Evolutionary conservation across 805 yeast species (phyloP).

Genomic region (Hanseniaspora clermontiae): DNA sequence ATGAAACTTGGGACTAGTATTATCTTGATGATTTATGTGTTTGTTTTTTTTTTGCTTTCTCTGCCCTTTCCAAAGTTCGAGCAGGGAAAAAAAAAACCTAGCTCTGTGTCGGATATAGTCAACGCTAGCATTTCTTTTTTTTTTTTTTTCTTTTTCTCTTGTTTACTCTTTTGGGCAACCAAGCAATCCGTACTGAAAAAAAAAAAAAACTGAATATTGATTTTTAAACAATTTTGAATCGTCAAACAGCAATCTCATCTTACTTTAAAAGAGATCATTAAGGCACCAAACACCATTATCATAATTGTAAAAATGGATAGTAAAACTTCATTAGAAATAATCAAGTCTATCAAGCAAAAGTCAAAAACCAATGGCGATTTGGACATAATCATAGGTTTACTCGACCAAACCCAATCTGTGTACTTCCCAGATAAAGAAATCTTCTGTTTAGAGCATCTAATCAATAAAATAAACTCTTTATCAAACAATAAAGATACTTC

Average conservation of each 20-base stretch:
- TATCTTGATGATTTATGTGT: not conserved
- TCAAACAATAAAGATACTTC: slow-evolving; percentile 28
- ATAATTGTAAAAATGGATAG: not conserved
- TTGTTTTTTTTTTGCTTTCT: not conserved
- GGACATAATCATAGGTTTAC: not conserved
- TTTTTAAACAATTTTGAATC: no score
- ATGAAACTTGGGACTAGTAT: not conserved
- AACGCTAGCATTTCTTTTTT: not conserved
- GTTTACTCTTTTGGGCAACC: not conserved
- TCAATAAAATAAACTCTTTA: slow-evolving; percentile 40
- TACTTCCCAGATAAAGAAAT: slow-evolving; percentile 43
- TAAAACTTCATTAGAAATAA: slow-evolving; percentile 3
- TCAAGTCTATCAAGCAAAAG: slow-evolving; percentile 8
- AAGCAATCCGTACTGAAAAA: not conserved
- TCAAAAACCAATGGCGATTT: slow-evolving; percentile 6
- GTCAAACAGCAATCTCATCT: not conserved
- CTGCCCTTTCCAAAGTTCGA: not conserved
- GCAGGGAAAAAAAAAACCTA: not conserved
- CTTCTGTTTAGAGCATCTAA: slow-evolving; percentile 47
- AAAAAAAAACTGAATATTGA: not conserved
- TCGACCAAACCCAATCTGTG: slow-evolving; percentile 18
- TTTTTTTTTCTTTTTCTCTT: not conserved
- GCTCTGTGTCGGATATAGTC: not conserved
- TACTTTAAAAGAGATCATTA: slow-evolving; percentile 30
- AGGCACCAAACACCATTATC: slow-evolving; percentile 44